Conservation (phyloP, 1,139 yeast genomes). For the Yamadazyma spencermartinsiae region DNA sequence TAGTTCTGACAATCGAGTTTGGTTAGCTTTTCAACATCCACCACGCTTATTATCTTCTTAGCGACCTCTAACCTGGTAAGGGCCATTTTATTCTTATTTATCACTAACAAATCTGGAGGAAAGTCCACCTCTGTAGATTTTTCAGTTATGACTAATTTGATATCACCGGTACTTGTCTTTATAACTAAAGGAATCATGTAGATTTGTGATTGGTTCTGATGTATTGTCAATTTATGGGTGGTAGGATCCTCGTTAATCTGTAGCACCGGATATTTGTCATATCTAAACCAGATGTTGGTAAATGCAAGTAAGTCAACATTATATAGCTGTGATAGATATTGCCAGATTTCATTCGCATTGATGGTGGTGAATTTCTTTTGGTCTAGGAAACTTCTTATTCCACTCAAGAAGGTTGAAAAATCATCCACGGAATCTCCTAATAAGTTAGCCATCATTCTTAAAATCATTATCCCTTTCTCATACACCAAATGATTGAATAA, state of each 20-base stretch:
- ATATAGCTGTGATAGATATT: constrained; percentile 26
- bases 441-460: constrained; percentile 55
- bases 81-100: constrained; percentile 15
- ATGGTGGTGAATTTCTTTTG: constrained; percentile 37
- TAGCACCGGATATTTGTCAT: constrained; percentile 60
- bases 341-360: constrained; percentile 62
- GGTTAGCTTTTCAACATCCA: constrained; percentile 9
- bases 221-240: constrained; percentile 34
- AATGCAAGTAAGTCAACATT: constrained; percentile 40
- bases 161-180: constrained; percentile 9
- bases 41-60: constrained; percentile 14
- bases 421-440: constrained; percentile 24
- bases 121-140: constrained; percentile 13
- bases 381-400: constrained; percentile 45
- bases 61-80: constrained; percentile 14
- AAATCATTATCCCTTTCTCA: constrained; percentile 61
- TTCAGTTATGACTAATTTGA: constrained; percentile 12
- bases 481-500: constrained; percentile 57
- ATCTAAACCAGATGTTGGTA: constrained; percentile 58
- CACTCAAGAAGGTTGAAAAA: constrained; percentile 22
- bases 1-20: constrained; percentile 16
- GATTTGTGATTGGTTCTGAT: constrained; percentile 52
- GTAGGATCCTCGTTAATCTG: constrained; percentile 27
- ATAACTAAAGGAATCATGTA: constrained; percentile 55
- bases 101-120: constrained; percentile 8